These are phyloP conservation scores for Ascochyta lentis DNA, from an alignment of 2,329 filamentous ascomycete species.

Conservation along the genomic window DNA sequence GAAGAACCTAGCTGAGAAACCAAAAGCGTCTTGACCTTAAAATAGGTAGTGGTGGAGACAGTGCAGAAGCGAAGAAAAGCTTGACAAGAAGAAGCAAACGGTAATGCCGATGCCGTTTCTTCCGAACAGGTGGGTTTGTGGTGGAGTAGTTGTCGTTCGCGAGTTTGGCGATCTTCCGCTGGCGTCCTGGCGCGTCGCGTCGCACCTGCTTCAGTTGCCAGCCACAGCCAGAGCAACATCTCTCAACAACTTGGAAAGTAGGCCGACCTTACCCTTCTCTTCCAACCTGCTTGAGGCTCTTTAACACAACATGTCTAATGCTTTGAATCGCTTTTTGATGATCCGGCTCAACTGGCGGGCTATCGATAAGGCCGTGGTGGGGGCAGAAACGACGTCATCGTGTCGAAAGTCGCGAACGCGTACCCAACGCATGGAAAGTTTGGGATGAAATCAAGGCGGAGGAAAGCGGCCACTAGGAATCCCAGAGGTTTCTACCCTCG, in stretches of 20 bases:
- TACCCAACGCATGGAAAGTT: background rate
- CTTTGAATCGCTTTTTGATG: background rate
- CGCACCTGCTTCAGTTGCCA: background rate
- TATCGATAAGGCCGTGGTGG: constrained; percentile 4
- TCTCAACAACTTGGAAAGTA: background rate
- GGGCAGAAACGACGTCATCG: constrained; percentile 18
- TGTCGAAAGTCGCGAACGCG: constrained; percentile 1
- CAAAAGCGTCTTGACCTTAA: no score
- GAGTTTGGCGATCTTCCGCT: background rate
- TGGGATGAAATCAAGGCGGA: constrained; percentile 2
- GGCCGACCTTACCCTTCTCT: background rate
- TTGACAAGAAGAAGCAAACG: background rate
- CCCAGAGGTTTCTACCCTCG: background rate
- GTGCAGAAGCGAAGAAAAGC: background rate
- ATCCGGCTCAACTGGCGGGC: no score
- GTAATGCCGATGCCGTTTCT: background rate
- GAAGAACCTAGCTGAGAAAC: no score
- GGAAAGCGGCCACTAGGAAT: constrained; percentile 6
- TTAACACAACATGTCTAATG: background rate
- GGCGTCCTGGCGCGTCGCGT: background rate
- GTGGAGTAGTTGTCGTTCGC: background rate
- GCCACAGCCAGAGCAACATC: background rate
- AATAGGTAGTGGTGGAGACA: background rate
- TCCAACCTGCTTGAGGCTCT: background rate
- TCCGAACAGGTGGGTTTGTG: background rate